Percentiles rank a stretch among this genome's conserved stretches.
These are phyloP conservation scores for Penicillium chermesinum DNA, from an alignment of 495 filamentous ascomycete species.

Conservation along the genomic window DNA sequence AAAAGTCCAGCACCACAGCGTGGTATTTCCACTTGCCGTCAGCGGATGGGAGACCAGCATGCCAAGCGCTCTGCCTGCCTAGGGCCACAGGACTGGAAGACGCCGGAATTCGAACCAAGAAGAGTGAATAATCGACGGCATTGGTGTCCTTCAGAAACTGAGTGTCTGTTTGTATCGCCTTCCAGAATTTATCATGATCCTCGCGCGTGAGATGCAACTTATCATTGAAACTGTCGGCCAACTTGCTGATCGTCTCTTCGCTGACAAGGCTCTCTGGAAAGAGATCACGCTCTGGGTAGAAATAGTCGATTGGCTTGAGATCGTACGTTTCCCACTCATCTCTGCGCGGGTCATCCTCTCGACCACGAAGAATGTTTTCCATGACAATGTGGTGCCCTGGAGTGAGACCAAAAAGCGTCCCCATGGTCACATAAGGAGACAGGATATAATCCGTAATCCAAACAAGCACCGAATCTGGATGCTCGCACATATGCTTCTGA, in stretches of 20 bases:
- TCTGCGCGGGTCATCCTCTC: slow-evolving; percentile 34
- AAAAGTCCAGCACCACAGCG: slow-evolving; percentile 61
- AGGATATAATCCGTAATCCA: slow-evolving; percentile 65
- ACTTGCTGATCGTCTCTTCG: slow-evolving; percentile 51
- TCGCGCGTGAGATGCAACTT: slow-evolving; percentile 50
- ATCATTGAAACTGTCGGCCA: slow-evolving; percentile 60
- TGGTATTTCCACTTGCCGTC: slow-evolving; percentile 62
- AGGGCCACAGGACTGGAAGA: slow-evolving; percentile 23
- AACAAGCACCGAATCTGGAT: slow-evolving; percentile 55
- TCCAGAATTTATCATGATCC: slow-evolving; percentile 47
- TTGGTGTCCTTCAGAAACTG: slow-evolving; percentile 53
- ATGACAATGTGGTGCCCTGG: slow-evolving; percentile 67
- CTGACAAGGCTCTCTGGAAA: slow-evolving; percentile 53
- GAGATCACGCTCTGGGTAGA: slow-evolving; percentile 66
- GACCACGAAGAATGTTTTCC: slow-evolving; percentile 63
- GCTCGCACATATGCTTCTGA: slow-evolving; percentile 50
- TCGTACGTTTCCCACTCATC: slow-evolving; percentile 63
- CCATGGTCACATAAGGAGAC: slow-evolving; percentile 47
- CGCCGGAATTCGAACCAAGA: slow-evolving; percentile 54
- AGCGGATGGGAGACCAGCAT: slow-evolving; percentile 49
- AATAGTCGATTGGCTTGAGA: slow-evolving; percentile 65
- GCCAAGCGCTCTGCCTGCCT: slow-evolving; percentile 43
- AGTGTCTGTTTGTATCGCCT: slow-evolving; percentile 52
- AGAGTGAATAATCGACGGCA: slow-evolving; percentile 66
- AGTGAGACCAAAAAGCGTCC: slow-evolving; percentile 46